phyloP scores from a whole-genome alignment of 176 grass and related monocot species.

The Hordeum vulgare region DNA sequence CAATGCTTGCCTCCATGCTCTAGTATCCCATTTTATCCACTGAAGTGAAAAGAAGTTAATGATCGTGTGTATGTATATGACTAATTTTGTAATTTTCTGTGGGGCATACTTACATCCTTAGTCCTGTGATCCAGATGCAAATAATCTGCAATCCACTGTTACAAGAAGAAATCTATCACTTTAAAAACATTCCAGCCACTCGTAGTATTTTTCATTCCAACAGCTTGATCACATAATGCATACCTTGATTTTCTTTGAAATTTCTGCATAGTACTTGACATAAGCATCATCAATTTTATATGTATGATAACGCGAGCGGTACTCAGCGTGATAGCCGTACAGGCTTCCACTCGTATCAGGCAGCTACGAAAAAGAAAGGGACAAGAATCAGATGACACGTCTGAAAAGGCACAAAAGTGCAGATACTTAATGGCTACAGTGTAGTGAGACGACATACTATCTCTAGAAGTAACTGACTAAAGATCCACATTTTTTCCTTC shows the following conservation, averaged over 20 bases:
- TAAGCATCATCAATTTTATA: slow-evolving; percentile 4
- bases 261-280: slow-evolving; percentile 10
- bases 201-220: not conserved
- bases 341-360: not conserved
- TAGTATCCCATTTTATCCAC: not conserved
- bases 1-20: not conserved
- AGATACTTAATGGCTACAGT: too few species aligned
- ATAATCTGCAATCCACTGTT: not conserved
- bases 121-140: not conserved
- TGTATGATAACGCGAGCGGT: not conserved
- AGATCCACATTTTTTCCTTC: not conserved
- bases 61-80: not conserved
- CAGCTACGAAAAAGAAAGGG: not conserved
- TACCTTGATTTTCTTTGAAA: slow-evolving; percentile 20
- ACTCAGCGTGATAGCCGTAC: not conserved
- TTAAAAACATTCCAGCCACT: not conserved
- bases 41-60: slow-evolving; percentile 1
- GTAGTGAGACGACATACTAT: not conserved
- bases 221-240: not conserved
- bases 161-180: not conserved
- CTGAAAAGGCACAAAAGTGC: too few species aligned
- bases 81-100: not conserved
- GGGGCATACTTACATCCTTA: not conserved
- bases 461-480: not conserved
- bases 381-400: too few species aligned